Base-by-base conservation (phyloP, 2,329 filamentous ascomycete species). In the Alternaria longipes region DNA sequence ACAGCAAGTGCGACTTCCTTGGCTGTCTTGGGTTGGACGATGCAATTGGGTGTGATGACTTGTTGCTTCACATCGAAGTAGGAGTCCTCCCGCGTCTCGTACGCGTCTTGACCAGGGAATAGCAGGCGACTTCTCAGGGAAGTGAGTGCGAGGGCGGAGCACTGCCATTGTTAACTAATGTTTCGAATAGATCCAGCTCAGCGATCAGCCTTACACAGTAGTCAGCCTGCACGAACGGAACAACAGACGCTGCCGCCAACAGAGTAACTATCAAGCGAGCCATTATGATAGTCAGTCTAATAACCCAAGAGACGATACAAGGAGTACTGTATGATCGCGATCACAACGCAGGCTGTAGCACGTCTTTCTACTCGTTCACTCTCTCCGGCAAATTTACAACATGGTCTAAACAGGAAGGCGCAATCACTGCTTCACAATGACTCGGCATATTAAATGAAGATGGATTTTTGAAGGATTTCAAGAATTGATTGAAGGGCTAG, bases 31-130 rank as follows among this genome's bases (percentile, higher is more conserved):
- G 72, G 73, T 44, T 71, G 71, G 0, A 74, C 59, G 20, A 75
- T 68, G 40, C 73, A 74, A 12, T 59, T 64, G 12, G 72, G 73
- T 9, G 47, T 64, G 8, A 73, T 42, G 11, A 20, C 36, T 46
- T 71, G 71, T 28, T 72, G 66, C 47, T 68, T 70, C 16, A 68
- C 45, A 14, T 70, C 65, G 41, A 67, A 73, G 50, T 71, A 73
- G 2, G 66, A 67, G 8, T 59, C 45, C 14, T 68, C 53, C 14
- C 68, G 60, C 20, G 58, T 40, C n/a, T 54, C 41, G 40, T 62
- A 73, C 6, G 64, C 60, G 3, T 36, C 57, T 32, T 70, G 64
- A 22, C 54, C 58, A 2, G 69, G 67, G 34, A 58, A 63, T 8
- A 69, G 60, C 4, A 73, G 51, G 5, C 55, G 53, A 16, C 22